Conservation (phyloP, 208 protist species). For the Trypanosoma scelopori region DNA sequence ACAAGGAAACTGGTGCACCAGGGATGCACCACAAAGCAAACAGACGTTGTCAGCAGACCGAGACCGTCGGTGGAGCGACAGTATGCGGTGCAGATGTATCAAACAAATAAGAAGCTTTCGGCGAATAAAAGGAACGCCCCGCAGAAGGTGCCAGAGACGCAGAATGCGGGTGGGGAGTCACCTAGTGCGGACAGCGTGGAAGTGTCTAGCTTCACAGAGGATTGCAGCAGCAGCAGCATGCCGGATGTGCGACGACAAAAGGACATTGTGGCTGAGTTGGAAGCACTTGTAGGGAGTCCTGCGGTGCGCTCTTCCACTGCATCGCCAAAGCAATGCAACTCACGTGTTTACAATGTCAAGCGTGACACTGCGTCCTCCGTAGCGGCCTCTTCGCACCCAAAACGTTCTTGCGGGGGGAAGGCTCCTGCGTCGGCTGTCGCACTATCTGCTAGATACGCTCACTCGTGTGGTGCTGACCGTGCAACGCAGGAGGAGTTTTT, state of each 20-base stretch:
- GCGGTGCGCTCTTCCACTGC: conserved; percentile 6
- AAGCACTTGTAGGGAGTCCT: conserved; percentile 10
- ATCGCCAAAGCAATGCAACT: neutral
- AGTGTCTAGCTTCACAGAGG: conserved; percentile 20
- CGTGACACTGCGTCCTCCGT: neutral
- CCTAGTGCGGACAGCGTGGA: conserved; percentile 15
- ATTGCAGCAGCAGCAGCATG: conserved; percentile 3
- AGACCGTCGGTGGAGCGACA: neutral
- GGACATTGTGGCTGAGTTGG: conserved; percentile 21
- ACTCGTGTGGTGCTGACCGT: neutral
- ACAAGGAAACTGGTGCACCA: neutral
- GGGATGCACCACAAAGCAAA: no score
- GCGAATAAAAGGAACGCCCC: neutral
- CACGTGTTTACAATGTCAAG: neutral
- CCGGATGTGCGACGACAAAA: neutral
- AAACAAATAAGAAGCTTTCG: neutral
- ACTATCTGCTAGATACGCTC: no score
- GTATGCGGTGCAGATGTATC: neutral
- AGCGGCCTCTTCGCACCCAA: neutral
- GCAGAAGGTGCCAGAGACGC: neutral
- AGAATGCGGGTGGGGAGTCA: neutral
- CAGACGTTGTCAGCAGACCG: no score
- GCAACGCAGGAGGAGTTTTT: neutral
- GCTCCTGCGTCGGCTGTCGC: no score
- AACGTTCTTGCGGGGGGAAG: no score